Evolutionary conservation across 257 asterid genomes (phyloP), one percentile per base, ranked within the genome.

Genomic region (Anisodus tanguticus): DNA sequence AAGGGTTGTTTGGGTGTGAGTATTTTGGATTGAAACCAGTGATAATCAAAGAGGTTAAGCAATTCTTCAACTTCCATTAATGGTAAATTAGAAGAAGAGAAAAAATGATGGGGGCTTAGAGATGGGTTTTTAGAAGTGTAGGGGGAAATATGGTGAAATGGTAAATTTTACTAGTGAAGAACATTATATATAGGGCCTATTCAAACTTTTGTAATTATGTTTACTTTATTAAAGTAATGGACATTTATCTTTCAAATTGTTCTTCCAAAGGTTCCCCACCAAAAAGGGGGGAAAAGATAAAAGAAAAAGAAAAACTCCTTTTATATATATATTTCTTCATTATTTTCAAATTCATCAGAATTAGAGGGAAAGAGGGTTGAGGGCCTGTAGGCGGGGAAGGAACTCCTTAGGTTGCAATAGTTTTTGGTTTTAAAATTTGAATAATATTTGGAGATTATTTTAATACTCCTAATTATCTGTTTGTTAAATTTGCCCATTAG

Each of bases 21-120:
- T 39, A 88, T 82, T 59, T 83, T 83, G n/a, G 39, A 66, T 63
- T 85, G 82, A 74, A 86, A 91, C 95, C 95, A 91, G 81, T 64
- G 78, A 12, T 76, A 84, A 82, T 91, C 92, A 4, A 89, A 83
- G 84, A 90, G 92, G 81, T 60, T 55, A n/a, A 90, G 59, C 15
- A 67, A 8, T 51, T 84, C 88, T 8, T 49, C 86, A 39, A 84
- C 88, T 69, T 89, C 86, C 93, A 91, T 91, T 41, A 31, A 43
- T 81, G 78, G 45, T 10, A 47, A 47, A 17, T 4, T 8, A 47
- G 19, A 51, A 7, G 43, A 76, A 5, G 2, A 51, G 22, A 19
- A 47, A 10, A 4, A 39, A 31, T 2, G 31, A 0, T 6, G 0
- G 9, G 9, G 59, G 19, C 22, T 11, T 49, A 49, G 62, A 51